A percentile compares a stretch with the other conserved stretches of the same genome.
phyloP scores from a whole-genome alignment of 257 asterid species.

The Agastache rugosa region DNA sequence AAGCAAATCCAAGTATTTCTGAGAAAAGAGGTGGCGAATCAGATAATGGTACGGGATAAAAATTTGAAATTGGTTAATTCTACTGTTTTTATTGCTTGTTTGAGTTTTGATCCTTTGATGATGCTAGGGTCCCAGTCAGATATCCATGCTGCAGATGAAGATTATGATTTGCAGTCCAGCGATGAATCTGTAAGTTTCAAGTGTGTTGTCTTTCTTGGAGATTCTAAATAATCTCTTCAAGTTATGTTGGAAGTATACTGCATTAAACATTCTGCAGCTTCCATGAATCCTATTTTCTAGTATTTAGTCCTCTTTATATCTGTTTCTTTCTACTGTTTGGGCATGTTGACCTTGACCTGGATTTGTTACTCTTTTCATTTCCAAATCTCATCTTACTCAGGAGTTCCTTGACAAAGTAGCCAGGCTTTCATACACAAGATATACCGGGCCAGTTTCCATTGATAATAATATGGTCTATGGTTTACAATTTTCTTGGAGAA shows the following conservation, averaged over 20 bases:
- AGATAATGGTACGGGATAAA: conserved; percentile 54
- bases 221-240: background rate
- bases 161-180: conserved; percentile 65
- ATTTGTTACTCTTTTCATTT: background rate
- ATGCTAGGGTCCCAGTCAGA: conserved; percentile 76
- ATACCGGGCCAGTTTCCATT: background rate
- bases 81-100: conserved; percentile 27
- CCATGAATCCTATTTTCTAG: conserved; percentile 14
- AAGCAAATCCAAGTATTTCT: conserved; percentile 48
- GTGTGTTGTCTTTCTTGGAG: conserved; percentile 26
- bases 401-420: conserved; percentile 10
- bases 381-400: background rate
- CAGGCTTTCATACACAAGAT: background rate
- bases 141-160: conserved; percentile 71
- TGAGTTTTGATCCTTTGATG: conserved; percentile 44
- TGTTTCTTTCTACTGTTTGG: conserved; percentile 23
- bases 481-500: conserved; percentile 15
- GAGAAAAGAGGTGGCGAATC: conserved; percentile 50
- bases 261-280: conserved; percentile 6
- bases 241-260: conserved; percentile 19
- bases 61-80: conserved; percentile 24
- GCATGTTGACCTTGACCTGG: conserved; percentile 5
- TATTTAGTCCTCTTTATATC: conserved; percentile 18
- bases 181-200: conserved; percentile 78
- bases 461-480: background rate